Conservation (phyloP, 768 basidiomycete species). For the Erythrobasidium yunnanense region DNA sequence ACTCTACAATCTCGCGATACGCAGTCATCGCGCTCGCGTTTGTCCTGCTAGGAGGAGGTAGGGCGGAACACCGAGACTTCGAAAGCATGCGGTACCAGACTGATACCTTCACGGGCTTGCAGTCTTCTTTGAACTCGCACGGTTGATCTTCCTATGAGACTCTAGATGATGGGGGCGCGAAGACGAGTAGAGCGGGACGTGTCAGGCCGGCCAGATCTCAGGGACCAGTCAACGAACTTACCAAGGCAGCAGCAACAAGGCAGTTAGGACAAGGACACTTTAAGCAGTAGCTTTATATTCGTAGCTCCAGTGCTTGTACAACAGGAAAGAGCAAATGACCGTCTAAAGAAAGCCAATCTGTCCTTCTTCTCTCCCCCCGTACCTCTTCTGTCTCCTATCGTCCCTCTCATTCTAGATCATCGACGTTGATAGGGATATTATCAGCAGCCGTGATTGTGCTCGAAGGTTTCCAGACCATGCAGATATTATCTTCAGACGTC, state of each 20-base stretch:
- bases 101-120: neutral
- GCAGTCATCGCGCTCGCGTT: neutral
- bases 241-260: no score
- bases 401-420: conserved; percentile 1
- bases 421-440: conserved; percentile 50
- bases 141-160: neutral
- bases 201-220: neutral
- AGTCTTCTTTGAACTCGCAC: neutral
- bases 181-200: neutral
- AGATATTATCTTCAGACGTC: conserved; percentile 87
- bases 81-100: neutral
- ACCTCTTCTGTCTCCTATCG: neutral
- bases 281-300: no score
- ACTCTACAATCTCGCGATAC: neutral
- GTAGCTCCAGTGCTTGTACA: no score
- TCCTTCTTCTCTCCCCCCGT: neutral
- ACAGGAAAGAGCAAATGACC: no score
- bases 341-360: neutral
- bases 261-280: no score
- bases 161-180: neutral
- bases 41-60: neutral
- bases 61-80: neutral
- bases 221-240: no score
- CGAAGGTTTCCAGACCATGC: conserved; percentile 95
- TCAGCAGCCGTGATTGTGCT: conserved; percentile 89